phyloP scores from a whole-genome alignment of 768 basidiomycete species.

The Favolaschia claudopus region DNA sequence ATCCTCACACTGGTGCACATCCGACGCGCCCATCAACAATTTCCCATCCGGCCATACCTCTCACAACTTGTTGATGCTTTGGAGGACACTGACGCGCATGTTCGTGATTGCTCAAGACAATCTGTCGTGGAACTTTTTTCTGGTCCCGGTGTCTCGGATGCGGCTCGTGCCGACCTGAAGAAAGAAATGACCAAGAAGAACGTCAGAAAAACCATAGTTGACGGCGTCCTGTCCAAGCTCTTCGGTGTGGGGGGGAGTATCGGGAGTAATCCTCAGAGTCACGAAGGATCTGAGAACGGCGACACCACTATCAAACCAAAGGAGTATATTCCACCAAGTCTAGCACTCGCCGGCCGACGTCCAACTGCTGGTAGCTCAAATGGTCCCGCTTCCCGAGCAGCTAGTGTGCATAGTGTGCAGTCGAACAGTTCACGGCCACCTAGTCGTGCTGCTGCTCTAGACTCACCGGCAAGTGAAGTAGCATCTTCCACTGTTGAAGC shows the following conservation, averaged over 20 bases:
- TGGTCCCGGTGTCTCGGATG: conserved; percentile 81
- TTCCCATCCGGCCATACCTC: conserved; percentile 85
- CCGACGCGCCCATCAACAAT: conserved; percentile 72
- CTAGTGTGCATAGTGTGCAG: conserved; percentile 53
- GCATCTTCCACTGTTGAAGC: conserved; percentile 49
- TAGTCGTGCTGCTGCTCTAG: conserved; percentile 65
- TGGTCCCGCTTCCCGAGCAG: conserved; percentile 50
- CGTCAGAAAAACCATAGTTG: conserved; percentile 88
- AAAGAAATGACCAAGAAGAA: conserved; percentile 87
- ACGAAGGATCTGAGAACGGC: conserved; percentile 67
- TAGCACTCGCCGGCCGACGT: conserved; percentile 64
- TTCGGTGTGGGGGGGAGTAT: conserved; percentile 51
- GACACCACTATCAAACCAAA: conserved; percentile 53
- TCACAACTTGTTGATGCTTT: conserved; percentile 81
- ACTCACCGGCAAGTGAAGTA: conserved; percentile 48
- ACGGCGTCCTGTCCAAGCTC: conserved; percentile 76
- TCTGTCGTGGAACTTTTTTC: conserved; percentile 88
- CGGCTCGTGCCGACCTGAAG: conserved; percentile 92
- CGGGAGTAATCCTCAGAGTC: conserved; percentile 54
- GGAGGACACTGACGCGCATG: conserved; percentile 90
- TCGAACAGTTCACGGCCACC: conserved; percentile 59
- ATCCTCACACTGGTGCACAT: conserved; percentile 77
- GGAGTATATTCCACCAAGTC: conserved; percentile 80
- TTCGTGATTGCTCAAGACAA: conserved; percentile 84
- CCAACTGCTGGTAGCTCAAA: conserved; percentile 50